Base-by-base conservation (phyloP, 2,329 filamentous ascomycete genomes). In the Hymenoscyphus repandus region DNA sequence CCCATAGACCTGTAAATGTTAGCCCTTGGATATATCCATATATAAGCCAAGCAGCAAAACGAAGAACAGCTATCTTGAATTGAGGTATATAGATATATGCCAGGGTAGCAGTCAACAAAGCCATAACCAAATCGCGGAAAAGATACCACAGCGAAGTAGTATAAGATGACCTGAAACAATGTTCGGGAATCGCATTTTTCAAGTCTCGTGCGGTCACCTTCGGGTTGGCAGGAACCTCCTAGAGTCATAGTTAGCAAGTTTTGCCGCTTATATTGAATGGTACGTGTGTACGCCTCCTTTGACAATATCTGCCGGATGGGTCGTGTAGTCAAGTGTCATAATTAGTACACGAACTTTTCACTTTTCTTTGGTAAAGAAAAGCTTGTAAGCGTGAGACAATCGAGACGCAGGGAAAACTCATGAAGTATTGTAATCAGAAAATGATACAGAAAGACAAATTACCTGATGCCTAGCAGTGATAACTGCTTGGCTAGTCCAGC, bases 21-120 rank as follows among this genome's bases (percentile, higher is more conserved):
- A 83, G 75, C 50, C 83, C 83, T 68, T 85, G 80, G 39, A 79
- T 60, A 65, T 79, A 83, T 56, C 79, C 78, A 65, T 86, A 86
- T 47, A 68, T 64, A 38, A 69, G 68, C 78, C 79, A 84, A 51
- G 76, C 73, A 15, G 68, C 60, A 51, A 77, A 75, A 39, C 72
- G 63, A 52, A 63, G 58, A 33, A 68, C 62, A 54, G 73, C 69
- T 53, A 70, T 65, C 49, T 9, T n/a, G 13, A 48, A 5, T 3
- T 17, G 36, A 41, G 37, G 46, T 6, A 48, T 48, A 13, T 5
- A 33, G 3, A 5, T 17, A 15, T 7, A 41, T 4, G 45, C 33
- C 6, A 40, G 7, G 12, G 12, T 13, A 22, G 12, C 22, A 18
- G 27, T 13, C 15, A n/a, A 12, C 13, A 5, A 15, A 81, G 74